Base-by-base conservation (phyloP, 2,329 filamentous ascomycete genomes). In the Nothopassalora personata region DNA sequence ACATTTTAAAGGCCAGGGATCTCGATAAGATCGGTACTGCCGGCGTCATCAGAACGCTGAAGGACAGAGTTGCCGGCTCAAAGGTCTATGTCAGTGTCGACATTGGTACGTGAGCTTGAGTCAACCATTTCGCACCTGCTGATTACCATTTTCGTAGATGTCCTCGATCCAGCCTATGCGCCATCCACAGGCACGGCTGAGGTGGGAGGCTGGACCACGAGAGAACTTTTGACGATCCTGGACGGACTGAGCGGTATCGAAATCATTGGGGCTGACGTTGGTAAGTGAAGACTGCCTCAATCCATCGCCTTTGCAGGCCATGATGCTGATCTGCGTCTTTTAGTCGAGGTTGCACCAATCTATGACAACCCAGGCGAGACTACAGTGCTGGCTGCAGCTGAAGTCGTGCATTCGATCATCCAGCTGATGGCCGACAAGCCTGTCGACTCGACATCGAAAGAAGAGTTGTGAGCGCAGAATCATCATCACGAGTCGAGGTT, bases 331-430 rank as follows among this genome's bases (percentile, higher is more conserved):
- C 39, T 18, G 13, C 31, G 8, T 49, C 15, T 23, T 34, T 54
- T 48, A 78, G 83, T 86, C 34, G 84, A 86, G 68, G 83, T 86
- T 30, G 80, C 83, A 28, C 83, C 84, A 57, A 78, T 83, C 2
- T 86, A 86, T 68, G 83, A 86, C 66, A 85, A 82, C 36, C 75
- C 80, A 58, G 84, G 83, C 0, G 83, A 86, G 70, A 77, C 80
- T 18, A 85, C 83, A 0, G 79, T 76, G 1, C 70, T 83, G 30
- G 80, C 80, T 13, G 81, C 81, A n/a, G 79, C 81, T 4, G 80
- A 83, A 64, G 76, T 83, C 6, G 81, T 78, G 0, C 74, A 79
- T 53, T 81, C 80, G 7, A 64, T 83, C 47, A 70, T 83, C 27
- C 71, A 71, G 3, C 61, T 82, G 33, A 81, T 80, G 74, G 77